Percentiles rank a stretch among this genome's conserved stretches.
phyloP scores from a whole-genome alignment of 495 filamentous ascomycete species.

The Glarea lozoyensis region DNA sequence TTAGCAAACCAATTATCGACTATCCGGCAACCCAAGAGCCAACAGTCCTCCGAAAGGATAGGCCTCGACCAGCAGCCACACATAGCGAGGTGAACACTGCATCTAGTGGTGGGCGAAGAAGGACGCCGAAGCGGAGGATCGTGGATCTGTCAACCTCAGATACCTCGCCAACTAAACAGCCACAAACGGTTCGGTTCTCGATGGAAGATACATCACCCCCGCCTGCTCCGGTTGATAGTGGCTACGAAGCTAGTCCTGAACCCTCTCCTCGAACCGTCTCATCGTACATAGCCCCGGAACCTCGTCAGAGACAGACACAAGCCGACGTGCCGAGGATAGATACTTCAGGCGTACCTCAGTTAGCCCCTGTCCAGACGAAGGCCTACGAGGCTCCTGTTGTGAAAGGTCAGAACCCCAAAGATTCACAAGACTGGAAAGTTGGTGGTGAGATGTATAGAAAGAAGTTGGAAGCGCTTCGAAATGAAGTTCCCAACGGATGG shows the following conservation, averaged over 20 bases:
- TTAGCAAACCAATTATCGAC: constrained; percentile 53
- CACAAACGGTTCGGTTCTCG: constrained; percentile 11
- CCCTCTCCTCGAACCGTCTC: constrained; percentile 16
- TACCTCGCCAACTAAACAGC: constrained; percentile 25
- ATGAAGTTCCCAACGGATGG: constrained; percentile 77
- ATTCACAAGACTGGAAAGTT: constrained; percentile 52
- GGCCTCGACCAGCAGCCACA: constrained; percentile 31
- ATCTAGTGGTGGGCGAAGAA: constrained; percentile 33
- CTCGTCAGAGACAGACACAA: constrained; percentile 19
- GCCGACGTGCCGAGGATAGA: constrained; percentile 38
- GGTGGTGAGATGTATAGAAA: constrained; percentile 72
- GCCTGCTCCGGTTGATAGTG: constrained; percentile 6
- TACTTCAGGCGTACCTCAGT: constrained; percentile 29
- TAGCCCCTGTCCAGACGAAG: constrained; percentile 30
- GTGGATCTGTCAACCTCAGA: constrained; percentile 70
- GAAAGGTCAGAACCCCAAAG: constrained; percentile 29
- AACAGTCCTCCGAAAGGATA: constrained; percentile 41
- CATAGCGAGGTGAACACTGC: constrained; percentile 43
- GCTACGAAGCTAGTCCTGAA: constrained; percentile 21
- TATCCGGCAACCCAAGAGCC: constrained; percentile 32
- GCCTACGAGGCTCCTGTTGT: constrained; percentile 30
- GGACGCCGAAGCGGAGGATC: constrained; percentile 62
- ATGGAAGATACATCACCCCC: constrained; percentile 8
- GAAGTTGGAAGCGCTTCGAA: constrained; percentile 75
- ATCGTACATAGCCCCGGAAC: constrained; percentile 14